phyloP scores from a whole-genome alignment of 805 yeast species.

The Wickerhamiella australiensis region DNA sequence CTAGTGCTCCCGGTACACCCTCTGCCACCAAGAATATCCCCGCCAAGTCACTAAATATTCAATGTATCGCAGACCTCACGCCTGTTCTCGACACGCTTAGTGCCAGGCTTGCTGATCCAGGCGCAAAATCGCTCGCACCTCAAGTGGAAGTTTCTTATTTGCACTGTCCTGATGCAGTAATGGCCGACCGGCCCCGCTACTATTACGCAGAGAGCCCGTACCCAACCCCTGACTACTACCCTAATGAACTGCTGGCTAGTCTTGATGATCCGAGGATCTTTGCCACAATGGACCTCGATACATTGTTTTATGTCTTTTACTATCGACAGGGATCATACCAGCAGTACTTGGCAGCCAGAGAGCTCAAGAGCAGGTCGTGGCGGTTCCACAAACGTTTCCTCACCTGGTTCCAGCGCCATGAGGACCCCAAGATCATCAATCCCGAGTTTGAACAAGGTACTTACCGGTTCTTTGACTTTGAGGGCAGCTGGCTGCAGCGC shows the following conservation, averaged over 20 bases:
- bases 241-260: conserved; percentile 55
- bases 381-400: conserved; percentile 54
- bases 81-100: conserved; percentile 33
- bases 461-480: conserved; percentile 80
- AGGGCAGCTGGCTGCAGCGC: conserved; percentile 53
- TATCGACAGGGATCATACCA: conserved; percentile 64
- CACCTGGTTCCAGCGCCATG: conserved; percentile 72
- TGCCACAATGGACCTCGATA: conserved; percentile 68
- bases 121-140: conserved; percentile 32
- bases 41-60: background rate
- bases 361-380: conserved; percentile 75
- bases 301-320: conserved; percentile 85
- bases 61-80: conserved; percentile 36
- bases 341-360: conserved; percentile 69
- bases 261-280: conserved; percentile 47
- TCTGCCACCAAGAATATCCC: background rate
- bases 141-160: conserved; percentile 65
- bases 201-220: conserved; percentile 72
- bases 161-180: conserved; percentile 87
- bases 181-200: conserved; percentile 71
- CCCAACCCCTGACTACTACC: conserved; percentile 83
- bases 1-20: background rate
- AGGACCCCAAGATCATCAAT: conserved; percentile 35
- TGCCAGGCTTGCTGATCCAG: background rate
- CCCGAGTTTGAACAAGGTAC: conserved; percentile 36